Conservation (phyloP, 371 early-diverging fungal species). For the Zopfochytrium polystomum region DNA sequence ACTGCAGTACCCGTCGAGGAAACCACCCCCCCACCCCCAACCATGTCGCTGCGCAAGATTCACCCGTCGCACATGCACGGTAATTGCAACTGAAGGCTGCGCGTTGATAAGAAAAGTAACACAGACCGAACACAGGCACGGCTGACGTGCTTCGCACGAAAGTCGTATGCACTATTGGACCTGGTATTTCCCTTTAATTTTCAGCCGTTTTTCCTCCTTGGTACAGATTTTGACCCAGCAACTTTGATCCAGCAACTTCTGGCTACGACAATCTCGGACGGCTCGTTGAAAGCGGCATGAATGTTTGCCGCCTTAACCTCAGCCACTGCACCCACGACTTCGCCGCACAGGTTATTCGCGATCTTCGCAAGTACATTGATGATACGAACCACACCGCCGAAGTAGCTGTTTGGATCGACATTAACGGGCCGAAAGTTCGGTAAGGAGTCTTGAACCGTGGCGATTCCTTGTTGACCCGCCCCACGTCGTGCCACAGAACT, state of each 20-base stretch:
- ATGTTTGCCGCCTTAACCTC: slow-evolving; percentile 59
- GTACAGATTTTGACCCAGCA: neutral
- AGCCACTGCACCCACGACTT: slow-evolving; percentile 55
- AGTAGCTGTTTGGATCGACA: slow-evolving; percentile 52
- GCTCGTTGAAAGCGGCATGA: slow-evolving; percentile 57
- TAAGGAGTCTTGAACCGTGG: slow-evolving; percentile 6
- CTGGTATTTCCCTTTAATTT: slow-evolving; percentile 16
- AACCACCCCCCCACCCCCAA: too few species aligned
- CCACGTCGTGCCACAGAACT: slow-evolving; percentile 21
- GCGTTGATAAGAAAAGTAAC: too few species aligned
- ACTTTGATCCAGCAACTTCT: slow-evolving; percentile 27
- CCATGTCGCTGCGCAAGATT: too few species aligned
- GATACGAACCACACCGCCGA: slow-evolving; percentile 34
- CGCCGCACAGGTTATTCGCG: slow-evolving; percentile 44
- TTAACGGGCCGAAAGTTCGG: slow-evolving; percentile 62
- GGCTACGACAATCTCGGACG: slow-evolving; percentile 40
- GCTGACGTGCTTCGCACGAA: slow-evolving; percentile 41
- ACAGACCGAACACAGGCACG: too few species aligned
- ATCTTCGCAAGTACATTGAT: slow-evolving; percentile 44
- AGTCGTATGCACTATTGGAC: slow-evolving; percentile 50
- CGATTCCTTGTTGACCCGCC: neutral
- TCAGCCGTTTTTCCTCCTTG: neutral
- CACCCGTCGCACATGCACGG: too few species aligned
- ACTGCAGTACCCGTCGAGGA: too few species aligned
- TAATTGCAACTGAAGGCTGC: too few species aligned